Conservation (phyloP, 2,329 filamentous ascomycete genomes). For the Pseudogymnoascus sp. region DNA sequence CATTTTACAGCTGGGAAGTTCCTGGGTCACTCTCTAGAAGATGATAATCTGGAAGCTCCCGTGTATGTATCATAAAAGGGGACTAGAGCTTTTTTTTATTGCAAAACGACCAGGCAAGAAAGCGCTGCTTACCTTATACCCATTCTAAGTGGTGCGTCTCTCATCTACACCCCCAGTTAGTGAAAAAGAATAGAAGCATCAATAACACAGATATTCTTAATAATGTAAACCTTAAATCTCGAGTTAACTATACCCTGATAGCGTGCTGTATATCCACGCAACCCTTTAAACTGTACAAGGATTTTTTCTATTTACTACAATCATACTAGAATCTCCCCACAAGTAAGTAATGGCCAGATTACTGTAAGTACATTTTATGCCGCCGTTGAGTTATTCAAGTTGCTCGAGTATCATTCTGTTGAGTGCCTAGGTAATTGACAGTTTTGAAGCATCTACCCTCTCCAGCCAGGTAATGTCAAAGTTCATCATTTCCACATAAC, state of each 20-base stretch:
- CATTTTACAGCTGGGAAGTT: neutral
- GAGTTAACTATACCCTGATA: neutral
- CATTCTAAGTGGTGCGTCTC: too few relatives aligned
- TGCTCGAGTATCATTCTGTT: neutral
- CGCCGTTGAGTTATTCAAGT: neutral
- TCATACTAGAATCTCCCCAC: neutral
- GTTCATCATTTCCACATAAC: neutral
- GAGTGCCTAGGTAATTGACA: neutral
- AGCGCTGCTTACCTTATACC: neutral
- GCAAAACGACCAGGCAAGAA: neutral
- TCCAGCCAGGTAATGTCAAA: neutral
- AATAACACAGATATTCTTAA: too few relatives aligned
- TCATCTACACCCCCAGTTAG: too few relatives aligned
- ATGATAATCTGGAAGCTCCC: neutral
- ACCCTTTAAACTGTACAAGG: neutral
- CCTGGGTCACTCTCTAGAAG: neutral
- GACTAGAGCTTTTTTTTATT: neutral
- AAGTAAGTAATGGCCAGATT: neutral
- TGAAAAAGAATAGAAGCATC: too few relatives aligned
- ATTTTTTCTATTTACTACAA: neutral
- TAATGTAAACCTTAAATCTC: too few relatives aligned
- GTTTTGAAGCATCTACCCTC: neutral
- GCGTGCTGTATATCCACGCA: neutral
- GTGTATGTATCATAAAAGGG: slow-evolving; percentile 1
- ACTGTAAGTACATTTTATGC: neutral